Percentiles rank a stretch among this genome's conserved stretches.
phyloP scores from a whole-genome alignment of 306 rosid genomes.

The Sesbania bispinosa region DNA sequence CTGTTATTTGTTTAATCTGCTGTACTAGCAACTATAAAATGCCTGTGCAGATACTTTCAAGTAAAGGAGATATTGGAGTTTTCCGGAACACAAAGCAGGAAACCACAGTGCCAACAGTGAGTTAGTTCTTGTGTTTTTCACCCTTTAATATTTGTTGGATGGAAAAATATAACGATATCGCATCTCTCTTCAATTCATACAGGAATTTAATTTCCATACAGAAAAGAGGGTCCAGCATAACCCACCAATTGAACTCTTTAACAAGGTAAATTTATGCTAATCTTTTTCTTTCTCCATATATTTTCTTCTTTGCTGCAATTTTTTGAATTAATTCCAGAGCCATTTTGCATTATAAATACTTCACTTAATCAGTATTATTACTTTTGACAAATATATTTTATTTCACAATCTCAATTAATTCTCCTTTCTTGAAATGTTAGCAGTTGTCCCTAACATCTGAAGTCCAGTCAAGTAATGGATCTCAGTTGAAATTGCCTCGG shows the following conservation, averaged over 20 bases:
- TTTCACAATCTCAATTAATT: slow-evolving; percentile 7
- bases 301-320: not conserved
- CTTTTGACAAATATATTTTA: not conserved
- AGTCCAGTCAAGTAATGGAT: slow-evolving; percentile 46
- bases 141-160: not conserved
- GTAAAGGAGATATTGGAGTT: slow-evolving; percentile 89
- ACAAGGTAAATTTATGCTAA: slow-evolving; percentile 52
- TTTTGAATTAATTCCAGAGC: not conserved
- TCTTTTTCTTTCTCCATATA: not conserved
- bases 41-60: slow-evolving; percentile 69
- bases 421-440: slow-evolving; percentile 32
- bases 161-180: not conserved
- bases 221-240: slow-evolving; percentile 61
- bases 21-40: slow-evolving; percentile 8
- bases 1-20: not conserved
- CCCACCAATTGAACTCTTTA: slow-evolving; percentile 83
- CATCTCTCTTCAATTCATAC: slow-evolving; percentile 33
- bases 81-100: slow-evolving; percentile 79
- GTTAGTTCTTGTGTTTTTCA: slow-evolving; percentile 14
- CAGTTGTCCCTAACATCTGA: slow-evolving; percentile 72
- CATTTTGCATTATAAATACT: not conserved
- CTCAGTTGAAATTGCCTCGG: slow-evolving; percentile 37
- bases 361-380: not conserved
- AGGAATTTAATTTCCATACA: slow-evolving; percentile 81
- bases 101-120: slow-evolving; percentile 74